These are phyloP conservation scores for Penium margaritaceum DNA, from an alignment of 139 green algal genomes.

Conservation along the genomic window DNA sequence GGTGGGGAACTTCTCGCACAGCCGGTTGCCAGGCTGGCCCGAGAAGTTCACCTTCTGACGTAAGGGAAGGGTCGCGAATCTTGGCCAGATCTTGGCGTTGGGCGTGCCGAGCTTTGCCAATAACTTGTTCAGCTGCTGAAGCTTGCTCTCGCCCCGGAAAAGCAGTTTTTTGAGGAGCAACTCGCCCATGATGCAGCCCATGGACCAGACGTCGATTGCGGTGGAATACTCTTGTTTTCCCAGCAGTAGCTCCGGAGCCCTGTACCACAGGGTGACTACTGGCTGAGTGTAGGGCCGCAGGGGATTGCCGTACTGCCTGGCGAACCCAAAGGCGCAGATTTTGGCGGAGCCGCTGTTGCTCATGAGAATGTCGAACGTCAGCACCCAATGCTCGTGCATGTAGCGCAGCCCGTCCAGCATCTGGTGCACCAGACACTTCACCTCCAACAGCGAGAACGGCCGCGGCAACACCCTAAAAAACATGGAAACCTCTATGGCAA, in stretches of 20 bases:
- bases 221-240: conserved; percentile 69
- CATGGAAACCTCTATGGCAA: too few relatives aligned
- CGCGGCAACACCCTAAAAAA: too few relatives aligned
- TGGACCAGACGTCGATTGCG: conserved; percentile 60
- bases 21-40: conserved; percentile 3
- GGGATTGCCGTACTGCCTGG: conserved; percentile 63
- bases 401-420: conserved; percentile 76
- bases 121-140: conserved; percentile 52
- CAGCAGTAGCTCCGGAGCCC: conserved; percentile 79
- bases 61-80: conserved; percentile 4
- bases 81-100: conserved; percentile 25
- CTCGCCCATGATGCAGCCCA: conserved; percentile 65
- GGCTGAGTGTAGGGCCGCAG: conserved; percentile 61
- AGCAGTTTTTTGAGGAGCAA: conserved; percentile 58
- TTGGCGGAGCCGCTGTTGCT: conserved; percentile 84
- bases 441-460: conserved; percentile 61
- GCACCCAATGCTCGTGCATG: conserved; percentile 82
- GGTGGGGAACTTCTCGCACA: conserved; percentile 7
- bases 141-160: conserved; percentile 72
- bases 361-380: conserved; percentile 93
- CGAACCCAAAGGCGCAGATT: conserved; percentile 95
- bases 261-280: conserved; percentile 77
- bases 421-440: conserved; percentile 78
- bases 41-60: conserved; percentile 5
- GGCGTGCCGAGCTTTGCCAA: conserved; percentile 49